phyloP scores from a whole-genome alignment of 805 yeast species.

The Schwanniomyces pseudopolymorphus region DNA sequence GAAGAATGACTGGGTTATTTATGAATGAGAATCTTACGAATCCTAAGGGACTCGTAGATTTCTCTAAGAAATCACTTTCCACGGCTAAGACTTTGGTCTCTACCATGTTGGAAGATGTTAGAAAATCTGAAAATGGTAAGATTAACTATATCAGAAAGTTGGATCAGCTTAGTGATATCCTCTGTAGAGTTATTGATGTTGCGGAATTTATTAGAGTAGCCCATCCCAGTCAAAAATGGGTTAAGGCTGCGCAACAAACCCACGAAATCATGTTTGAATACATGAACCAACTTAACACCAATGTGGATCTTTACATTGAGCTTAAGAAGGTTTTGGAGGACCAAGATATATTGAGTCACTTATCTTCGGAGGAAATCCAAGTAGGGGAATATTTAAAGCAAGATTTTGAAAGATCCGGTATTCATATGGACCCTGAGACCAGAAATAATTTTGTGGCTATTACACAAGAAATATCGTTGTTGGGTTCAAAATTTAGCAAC shows the following conservation, averaged over 20 bases:
- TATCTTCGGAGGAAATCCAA: constrained; percentile 73
- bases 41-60: constrained; percentile 69
- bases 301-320: constrained; percentile 63
- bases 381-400: constrained; percentile 79
- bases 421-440: constrained; percentile 67
- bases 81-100: constrained; percentile 64
- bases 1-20: constrained; percentile 60
- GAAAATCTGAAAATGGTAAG: constrained; percentile 42
- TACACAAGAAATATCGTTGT: constrained; percentile 75
- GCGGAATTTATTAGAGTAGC: constrained; percentile 89
- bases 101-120: constrained; percentile 45
- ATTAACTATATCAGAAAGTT: constrained; percentile 58
- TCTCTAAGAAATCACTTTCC: constrained; percentile 61
- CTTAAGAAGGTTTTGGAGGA: constrained; percentile 55
- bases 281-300: constrained; percentile 90
- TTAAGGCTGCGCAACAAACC: constrained; percentile 79
- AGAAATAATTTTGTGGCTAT: constrained; percentile 70
- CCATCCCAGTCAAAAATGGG: constrained; percentile 74
- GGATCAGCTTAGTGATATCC: constrained; percentile 81
- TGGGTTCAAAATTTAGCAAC: constrained; percentile 75
- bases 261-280: constrained; percentile 89
- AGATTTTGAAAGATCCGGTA: constrained; percentile 90
- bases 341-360: constrained; percentile 23
- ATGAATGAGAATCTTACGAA: constrained; percentile 65
- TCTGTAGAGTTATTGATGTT: constrained; percentile 90